These are phyloP conservation scores for Aspergillus persii DNA, from an alignment of 2,329 filamentous ascomycete species.

Conservation along the genomic window DNA sequence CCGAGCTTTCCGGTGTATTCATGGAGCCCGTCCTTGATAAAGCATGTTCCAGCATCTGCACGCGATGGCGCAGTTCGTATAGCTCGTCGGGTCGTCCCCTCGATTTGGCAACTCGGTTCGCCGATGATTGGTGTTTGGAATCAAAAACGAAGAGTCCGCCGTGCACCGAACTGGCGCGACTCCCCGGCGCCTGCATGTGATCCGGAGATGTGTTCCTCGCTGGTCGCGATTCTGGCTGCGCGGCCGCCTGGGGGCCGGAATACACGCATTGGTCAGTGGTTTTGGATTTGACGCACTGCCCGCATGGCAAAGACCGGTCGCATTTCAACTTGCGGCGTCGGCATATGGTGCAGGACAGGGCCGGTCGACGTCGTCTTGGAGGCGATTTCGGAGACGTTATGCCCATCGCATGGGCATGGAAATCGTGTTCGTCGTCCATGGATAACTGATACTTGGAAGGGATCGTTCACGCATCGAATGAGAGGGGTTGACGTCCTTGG, in stretches of 20 bases:
- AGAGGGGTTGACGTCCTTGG: neutral
- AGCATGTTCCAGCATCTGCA: constrained; percentile 28
- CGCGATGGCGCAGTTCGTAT: constrained; percentile 28
- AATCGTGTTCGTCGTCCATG: constrained; percentile 6
- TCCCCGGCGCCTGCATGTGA: constrained; percentile 5
- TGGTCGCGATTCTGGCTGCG: constrained; percentile 6
- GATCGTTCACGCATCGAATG: neutral
- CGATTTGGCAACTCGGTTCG: constrained; percentile 25
- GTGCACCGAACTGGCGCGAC: constrained; percentile 15
- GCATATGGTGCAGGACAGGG: constrained; percentile 66
- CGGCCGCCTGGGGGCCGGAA: constrained; percentile 24
- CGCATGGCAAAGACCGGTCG: constrained; percentile 70
- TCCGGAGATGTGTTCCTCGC: constrained; percentile 6
- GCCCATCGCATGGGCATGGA: neutral
- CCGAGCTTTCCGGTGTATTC: constrained; percentile 27
- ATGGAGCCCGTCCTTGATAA: constrained; percentile 21
- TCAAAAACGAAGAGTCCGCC: constrained; percentile 35
- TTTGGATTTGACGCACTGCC: constrained; percentile 56
- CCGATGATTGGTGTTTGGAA: constrained; percentile 24
- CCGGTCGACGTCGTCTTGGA: constrained; percentile 62
- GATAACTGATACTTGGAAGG: neutral
- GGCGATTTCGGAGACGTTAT: constrained; percentile 9
- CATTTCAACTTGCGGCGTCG: constrained; percentile 76
- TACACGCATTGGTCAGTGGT: constrained; percentile 56
- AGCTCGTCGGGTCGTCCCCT: constrained; percentile 25